phyloP scores from a whole-genome alignment of 2,329 filamentous ascomycete species.

The Graphilbum sp. region DNA sequence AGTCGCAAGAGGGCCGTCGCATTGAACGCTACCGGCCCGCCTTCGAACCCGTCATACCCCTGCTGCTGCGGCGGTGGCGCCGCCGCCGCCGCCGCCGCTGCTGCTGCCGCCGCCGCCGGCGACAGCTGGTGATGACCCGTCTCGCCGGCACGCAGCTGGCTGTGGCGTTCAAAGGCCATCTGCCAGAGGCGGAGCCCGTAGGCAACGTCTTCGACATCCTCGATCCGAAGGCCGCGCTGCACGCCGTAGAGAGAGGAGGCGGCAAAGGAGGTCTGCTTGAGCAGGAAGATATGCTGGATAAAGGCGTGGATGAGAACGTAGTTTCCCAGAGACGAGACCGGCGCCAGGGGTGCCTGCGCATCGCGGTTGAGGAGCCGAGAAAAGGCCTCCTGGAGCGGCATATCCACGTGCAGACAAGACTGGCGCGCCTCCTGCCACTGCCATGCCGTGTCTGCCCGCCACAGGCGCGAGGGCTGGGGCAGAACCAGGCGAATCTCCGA shows the following conservation, averaged over 20 bases:
- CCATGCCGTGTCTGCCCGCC: conserved; percentile 39
- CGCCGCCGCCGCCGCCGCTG: neutral
- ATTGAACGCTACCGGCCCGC: conserved; percentile 50
- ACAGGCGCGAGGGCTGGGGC: conserved; percentile 37
- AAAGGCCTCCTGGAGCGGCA: conserved; percentile 40
- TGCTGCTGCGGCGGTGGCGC: neutral
- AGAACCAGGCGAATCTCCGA: conserved; percentile 40
- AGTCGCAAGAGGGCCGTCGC: conserved; percentile 43
- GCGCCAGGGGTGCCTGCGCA: conserved; percentile 28
- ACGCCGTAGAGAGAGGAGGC: conserved; percentile 30
- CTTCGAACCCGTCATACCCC: conserved; percentile 10
- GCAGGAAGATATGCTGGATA: conserved; percentile 54
- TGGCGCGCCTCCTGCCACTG: conserved; percentile 43
- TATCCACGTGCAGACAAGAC: conserved; percentile 30
- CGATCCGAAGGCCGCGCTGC: conserved; percentile 31
- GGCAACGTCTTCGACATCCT: conserved; percentile 39
- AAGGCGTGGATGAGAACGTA: conserved; percentile 58
- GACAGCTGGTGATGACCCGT: conserved; percentile 22
- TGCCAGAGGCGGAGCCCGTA: conserved; percentile 43
- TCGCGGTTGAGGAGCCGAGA: conserved; percentile 35
- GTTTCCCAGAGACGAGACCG: conserved; percentile 45
- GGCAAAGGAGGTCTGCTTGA: conserved; percentile 45
- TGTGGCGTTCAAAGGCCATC: conserved; percentile 38
- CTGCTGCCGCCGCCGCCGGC: neutral
- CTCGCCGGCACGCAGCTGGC: conserved; percentile 33